A percentile compares a stretch with the other conserved stretches of the same genome.
Conservation (phyloP, 768 basidiomycete species). For the Boletus insuetus region DNA sequence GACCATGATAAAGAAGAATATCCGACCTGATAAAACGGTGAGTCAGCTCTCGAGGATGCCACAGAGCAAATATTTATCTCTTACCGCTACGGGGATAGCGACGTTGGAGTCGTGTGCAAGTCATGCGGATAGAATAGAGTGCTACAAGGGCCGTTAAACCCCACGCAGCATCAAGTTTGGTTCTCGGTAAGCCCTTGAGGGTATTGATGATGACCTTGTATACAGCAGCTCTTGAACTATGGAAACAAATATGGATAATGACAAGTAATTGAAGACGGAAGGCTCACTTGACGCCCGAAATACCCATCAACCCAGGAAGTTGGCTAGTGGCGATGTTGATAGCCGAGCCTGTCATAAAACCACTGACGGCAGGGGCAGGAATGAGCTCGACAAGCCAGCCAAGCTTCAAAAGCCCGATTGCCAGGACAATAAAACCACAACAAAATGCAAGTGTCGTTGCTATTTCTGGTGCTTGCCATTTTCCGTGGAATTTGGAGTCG, state of each 20-base stretch:
- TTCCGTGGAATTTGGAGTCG: slow-evolving; percentile 46
- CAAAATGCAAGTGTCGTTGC: slow-evolving; percentile 84
- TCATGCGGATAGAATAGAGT: slow-evolving; percentile 69
- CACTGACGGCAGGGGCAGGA: slow-evolving; percentile 77
- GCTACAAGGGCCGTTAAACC: slow-evolving; percentile 72
- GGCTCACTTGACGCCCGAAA: slow-evolving; percentile 76
- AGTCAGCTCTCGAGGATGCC: neutral
- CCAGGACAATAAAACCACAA: slow-evolving; percentile 88
- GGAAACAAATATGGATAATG: slow-evolving; percentile 4
- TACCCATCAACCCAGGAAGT: slow-evolving; percentile 87
- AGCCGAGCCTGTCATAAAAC: slow-evolving; percentile 97
- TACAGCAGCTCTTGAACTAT: slow-evolving; percentile 79
- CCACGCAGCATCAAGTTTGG: slow-evolving; percentile 84
- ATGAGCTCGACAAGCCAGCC: slow-evolving; percentile 98
- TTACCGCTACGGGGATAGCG: slow-evolving; percentile 63
- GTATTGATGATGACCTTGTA: slow-evolving; percentile 92
- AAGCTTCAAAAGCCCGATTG: slow-evolving; percentile 81
- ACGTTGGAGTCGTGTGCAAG: slow-evolving; percentile 48
- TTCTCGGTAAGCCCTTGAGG: slow-evolving; percentile 73
- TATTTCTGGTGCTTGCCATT: slow-evolving; percentile 69
- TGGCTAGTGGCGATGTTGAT: slow-evolving; percentile 88
- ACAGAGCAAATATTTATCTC: slow-evolving; percentile 11
- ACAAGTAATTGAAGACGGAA: neutral
- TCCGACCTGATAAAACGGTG: slow-evolving; percentile 43
- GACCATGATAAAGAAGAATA: slow-evolving; percentile 77